Evolutionary conservation across 768 basidiomycete species (phyloP).

Genomic region (Suillus tomentosus): DNA sequence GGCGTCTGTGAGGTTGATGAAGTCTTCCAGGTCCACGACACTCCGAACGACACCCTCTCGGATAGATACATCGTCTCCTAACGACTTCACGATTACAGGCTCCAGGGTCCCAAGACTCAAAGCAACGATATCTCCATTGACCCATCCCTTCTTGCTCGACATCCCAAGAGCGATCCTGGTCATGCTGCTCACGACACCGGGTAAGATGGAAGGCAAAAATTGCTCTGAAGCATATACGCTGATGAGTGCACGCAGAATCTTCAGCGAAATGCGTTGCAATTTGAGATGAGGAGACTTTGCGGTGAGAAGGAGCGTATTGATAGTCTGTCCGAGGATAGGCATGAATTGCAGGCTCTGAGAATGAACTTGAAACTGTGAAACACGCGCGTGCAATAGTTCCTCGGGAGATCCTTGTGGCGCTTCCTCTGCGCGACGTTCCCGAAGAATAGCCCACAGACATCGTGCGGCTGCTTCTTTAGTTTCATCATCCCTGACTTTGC

Average conservation of each 20-base stretch:
- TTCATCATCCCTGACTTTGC: constrained; percentile 75
- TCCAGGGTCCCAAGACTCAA: constrained; percentile 60
- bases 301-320: constrained; percentile 68
- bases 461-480: constrained; percentile 72
- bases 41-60: constrained; percentile 57
- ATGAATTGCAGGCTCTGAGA: constrained; percentile 54
- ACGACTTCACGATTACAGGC: constrained; percentile 51
- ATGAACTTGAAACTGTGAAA: constrained; percentile 43
- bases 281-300: constrained; percentile 56
- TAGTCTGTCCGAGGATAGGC: constrained; percentile 81
- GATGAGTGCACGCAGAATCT: constrained; percentile 57
- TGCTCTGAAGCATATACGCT: constrained; percentile 48
- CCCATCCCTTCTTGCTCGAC: constrained; percentile 61
- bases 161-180: constrained; percentile 66
- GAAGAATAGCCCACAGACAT: constrained; percentile 68
- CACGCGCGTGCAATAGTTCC: constrained; percentile 23
- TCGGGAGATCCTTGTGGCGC: constrained; percentile 33
- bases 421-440: constrained; percentile 46
- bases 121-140: constrained; percentile 68
- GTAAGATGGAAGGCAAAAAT: constrained; percentile 70
- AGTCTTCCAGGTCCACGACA: constrained; percentile 64
- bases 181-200: constrained; percentile 81
- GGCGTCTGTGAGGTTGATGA: constrained; percentile 39
- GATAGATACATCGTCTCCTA: constrained; percentile 70
- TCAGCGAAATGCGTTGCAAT: constrained; percentile 67